Conservation (phyloP, 2,329 filamentous ascomycete species). For the Chrysosporium keratinophilum region DNA sequence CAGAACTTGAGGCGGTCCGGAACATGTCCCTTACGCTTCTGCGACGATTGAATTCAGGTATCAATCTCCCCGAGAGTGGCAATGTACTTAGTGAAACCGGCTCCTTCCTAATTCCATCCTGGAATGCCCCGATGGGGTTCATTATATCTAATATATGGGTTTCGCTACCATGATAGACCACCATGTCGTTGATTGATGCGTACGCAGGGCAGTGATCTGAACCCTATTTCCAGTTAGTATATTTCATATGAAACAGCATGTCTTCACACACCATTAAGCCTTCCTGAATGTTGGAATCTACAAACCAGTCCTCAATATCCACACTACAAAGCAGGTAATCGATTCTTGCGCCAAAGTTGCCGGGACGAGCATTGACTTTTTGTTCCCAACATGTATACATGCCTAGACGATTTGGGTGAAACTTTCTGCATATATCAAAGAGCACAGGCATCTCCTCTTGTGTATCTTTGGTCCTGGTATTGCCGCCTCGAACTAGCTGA, state of each 20-base stretch:
- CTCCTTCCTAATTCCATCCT: conserved; percentile 52
- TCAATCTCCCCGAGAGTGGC: conserved; percentile 66
- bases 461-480: conserved; percentile 55
- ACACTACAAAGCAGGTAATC: conserved; percentile 84
- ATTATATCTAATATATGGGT: conserved; percentile 58
- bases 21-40: conserved; percentile 90
- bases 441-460: conserved; percentile 61
- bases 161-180: conserved; percentile 42
- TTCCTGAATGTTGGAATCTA: conserved; percentile 76
- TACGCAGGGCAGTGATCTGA: conserved; percentile 96
- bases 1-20: conserved; percentile 5
- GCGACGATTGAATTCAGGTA: conserved; percentile 81
- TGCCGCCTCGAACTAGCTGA: conserved; percentile 65
- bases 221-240: too few relatives aligned
- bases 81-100: conserved; percentile 57
- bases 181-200: too few relatives aligned
- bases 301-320: conserved; percentile 69
- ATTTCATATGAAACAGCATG: too few relatives aligned
- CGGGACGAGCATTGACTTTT: conserved; percentile 86
- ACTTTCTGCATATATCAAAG: conserved; percentile 73
- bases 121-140: conserved; percentile 65
- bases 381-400: conserved; percentile 99
- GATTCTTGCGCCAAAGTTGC: conserved; percentile 84
- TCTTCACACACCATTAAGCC: conserved; percentile 54
- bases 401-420: conserved; percentile 65